Base-by-base conservation (phyloP, 2,329 filamentous ascomycete genomes). In the Aspergillus sp. region DNA sequence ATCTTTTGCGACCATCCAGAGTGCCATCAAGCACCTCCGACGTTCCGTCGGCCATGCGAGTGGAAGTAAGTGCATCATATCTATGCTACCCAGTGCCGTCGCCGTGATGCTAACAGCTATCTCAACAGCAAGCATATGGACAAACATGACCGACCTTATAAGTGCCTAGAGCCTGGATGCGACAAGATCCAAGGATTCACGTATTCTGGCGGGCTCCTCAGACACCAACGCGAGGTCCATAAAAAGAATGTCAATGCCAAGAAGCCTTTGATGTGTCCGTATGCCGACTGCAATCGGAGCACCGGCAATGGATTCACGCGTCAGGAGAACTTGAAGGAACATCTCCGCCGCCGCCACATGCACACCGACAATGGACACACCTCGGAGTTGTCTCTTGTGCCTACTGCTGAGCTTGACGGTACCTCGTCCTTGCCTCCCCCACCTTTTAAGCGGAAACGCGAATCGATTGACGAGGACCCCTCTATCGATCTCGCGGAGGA, bases 161-260 rank as follows among this genome's bases (percentile, higher is more conserved):
- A 91, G 64, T 97, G 93, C 71, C 80, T 78, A 19, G 86, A 88
- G 41, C 81, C 84, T n/a, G 88, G 88, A 34, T 97, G 93, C 72
- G 90, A 93, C 65, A 96, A 96, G 65, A 82, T 96, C 0, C 89
- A 89, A 48, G 93, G 93, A 1, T 97, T 97, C 71, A 97, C 93
- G 1, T 97, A 97, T 69, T 93, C 89, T 0, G 93, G 93, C 14
- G 93, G 93, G 3, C 83, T 97, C 0, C 76, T 96, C 16, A 83
- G 93, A 43, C 93, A 97, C 73, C 88, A 96, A 73, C 87, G 93
- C 58, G 93, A 97, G 73, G 93, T 97, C 1, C 93, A 97, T 72
- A 86, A 87, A 71, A 91, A 93, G 74, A 88, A 96, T 64, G 89
- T 91, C 50, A 91, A 91, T 1, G 90, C 91, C 9, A 91, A 92